phyloP scores from a whole-genome alignment of 345 rosid genomes.

The Eucalyptus pauciflora region DNA sequence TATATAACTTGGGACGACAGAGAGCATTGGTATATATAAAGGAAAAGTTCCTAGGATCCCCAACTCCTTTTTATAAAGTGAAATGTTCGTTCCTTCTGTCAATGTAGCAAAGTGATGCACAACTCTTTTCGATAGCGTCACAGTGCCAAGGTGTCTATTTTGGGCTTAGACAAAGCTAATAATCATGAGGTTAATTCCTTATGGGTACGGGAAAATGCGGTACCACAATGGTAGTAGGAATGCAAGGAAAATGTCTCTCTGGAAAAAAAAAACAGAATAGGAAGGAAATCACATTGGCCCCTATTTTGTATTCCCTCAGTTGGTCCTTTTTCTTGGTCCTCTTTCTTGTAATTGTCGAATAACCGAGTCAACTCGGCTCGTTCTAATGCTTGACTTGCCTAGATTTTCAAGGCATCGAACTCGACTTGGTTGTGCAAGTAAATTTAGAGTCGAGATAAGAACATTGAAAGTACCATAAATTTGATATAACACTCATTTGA shows the following conservation, averaged over 20 bases:
- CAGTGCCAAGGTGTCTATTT: neutral
- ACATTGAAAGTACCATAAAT: too few species aligned
- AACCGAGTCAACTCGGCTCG: neutral
- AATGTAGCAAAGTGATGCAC: neutral
- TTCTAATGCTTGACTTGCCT: neutral
- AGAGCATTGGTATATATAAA: neutral
- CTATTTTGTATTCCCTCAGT: neutral
- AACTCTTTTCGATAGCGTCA: neutral
- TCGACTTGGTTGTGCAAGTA: neutral
- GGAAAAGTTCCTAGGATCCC: accelerated
- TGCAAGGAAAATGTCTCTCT: neutral
- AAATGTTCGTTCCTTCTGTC: neutral
- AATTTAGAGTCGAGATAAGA: neutral
- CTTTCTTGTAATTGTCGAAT: neutral
- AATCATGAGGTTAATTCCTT: neutral
- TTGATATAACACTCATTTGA: too few species aligned
- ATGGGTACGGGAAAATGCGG: neutral
- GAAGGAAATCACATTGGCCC: neutral
- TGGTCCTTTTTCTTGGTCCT: neutral
- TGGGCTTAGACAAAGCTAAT: neutral
- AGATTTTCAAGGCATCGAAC: neutral
- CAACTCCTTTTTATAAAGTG: neutral
- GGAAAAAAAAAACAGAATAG: neutral
- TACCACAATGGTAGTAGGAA: neutral
- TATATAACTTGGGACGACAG: neutral